Percentiles rank a stretch among this genome's conserved stretches.
These are phyloP conservation scores for Cercospora sp. DNA, from an alignment of 2,329 filamentous ascomycete genomes.

Conservation along the genomic window DNA sequence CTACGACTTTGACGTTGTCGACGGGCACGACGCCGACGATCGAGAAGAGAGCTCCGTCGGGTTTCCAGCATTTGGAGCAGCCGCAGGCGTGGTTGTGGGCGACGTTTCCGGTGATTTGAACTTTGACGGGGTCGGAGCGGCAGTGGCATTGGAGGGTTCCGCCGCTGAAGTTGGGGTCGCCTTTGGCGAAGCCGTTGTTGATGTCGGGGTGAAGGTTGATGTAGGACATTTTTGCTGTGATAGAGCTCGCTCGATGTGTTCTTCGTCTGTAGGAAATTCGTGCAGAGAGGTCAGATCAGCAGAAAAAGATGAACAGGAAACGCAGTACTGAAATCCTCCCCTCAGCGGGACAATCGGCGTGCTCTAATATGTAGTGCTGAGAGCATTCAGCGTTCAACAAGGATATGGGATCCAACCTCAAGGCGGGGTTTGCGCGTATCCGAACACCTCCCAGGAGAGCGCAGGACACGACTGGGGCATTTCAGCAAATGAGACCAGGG, in stretches of 20 bases:
- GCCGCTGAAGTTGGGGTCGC: constrained; percentile 56
- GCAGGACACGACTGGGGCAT: neutral
- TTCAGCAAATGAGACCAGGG: neutral
- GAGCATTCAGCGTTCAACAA: constrained; percentile 2
- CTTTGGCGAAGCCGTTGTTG: constrained; percentile 62
- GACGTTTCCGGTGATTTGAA: constrained; percentile 60
- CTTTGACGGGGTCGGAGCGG: constrained; percentile 55
- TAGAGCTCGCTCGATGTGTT: neutral
- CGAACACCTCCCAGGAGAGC: neutral
- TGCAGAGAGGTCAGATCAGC: neutral
- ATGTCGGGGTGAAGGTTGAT: constrained; percentile 58
- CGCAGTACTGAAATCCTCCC: neutral
- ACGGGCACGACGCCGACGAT: constrained; percentile 62
- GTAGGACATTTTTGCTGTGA: constrained; percentile 11
- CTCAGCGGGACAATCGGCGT: neutral
- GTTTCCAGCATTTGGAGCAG: constrained; percentile 74
- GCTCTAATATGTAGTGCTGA: neutral
- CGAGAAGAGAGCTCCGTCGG: constrained; percentile 62
- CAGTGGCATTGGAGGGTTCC: constrained; percentile 65
- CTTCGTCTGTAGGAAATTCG: neutral
- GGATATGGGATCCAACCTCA: neutral
- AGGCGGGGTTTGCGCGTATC: neutral
- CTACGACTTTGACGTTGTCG: constrained; percentile 57
- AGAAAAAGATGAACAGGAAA: neutral
- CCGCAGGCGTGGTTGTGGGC: constrained; percentile 70